These are phyloP conservation scores for Metarhizium rileyi DNA, from an alignment of 2,329 filamentous ascomycete species.

Conservation along the genomic window DNA sequence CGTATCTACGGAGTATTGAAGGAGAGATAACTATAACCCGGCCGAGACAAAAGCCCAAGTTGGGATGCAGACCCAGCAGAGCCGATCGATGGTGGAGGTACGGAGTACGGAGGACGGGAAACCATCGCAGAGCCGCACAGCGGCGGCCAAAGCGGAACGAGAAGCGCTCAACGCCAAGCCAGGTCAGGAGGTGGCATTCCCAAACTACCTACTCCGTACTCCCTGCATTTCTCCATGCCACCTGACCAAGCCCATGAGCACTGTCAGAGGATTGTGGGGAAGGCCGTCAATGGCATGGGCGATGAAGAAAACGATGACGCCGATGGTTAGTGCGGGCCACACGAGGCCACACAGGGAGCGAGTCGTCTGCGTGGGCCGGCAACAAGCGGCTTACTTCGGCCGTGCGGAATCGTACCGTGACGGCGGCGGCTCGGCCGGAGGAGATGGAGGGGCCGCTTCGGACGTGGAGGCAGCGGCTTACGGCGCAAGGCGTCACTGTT, in stretches of 20 bases:
- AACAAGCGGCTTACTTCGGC: conserved; percentile 32
- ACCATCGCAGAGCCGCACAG: not conserved
- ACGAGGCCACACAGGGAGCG: not conserved
- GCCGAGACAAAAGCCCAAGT: no score
- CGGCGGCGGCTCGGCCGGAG: conserved; percentile 2
- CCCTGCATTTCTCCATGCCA: no score
- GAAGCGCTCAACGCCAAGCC: not conserved
- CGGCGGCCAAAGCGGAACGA: not conserved
- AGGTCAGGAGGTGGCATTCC: not conserved
- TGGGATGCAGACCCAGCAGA: not conserved
- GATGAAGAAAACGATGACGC: no score
- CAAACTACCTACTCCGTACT: not conserved
- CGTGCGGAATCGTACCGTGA: conserved; percentile 9
- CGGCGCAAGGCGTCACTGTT: not conserved
- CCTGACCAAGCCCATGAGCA: no score
- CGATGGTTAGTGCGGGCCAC: no score
- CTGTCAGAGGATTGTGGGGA: not conserved
- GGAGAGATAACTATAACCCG: no score
- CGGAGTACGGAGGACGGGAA: no score
- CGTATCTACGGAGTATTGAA: no score
- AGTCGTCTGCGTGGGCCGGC: conserved; percentile 17
- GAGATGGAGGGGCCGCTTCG: conserved; percentile 7
- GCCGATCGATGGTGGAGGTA: not conserved
- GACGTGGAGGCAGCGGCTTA: not conserved
- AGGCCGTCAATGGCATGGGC: not conserved